A percentile compares a stretch with the other conserved stretches of the same genome.
phyloP scores from a whole-genome alignment of 768 basidiomycete species.

The Piloderma croceum region DNA sequence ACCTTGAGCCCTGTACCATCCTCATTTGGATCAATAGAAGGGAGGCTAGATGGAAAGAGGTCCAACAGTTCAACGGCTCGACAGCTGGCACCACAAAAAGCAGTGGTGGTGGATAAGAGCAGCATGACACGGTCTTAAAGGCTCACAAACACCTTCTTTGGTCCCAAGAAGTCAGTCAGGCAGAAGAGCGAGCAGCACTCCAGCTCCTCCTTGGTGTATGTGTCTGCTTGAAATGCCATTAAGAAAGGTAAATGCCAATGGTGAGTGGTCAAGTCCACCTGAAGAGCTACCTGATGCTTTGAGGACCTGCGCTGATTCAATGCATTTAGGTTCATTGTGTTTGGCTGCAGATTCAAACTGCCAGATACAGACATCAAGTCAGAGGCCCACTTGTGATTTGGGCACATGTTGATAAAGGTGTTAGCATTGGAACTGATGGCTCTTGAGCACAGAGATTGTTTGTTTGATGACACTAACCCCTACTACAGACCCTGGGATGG shows the following conservation, averaged over 20 bases:
- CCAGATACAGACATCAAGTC: slow-evolving; percentile 14
- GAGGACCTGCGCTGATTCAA: slow-evolving; percentile 11
- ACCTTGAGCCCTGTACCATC: slow-evolving; percentile 14
- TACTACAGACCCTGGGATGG: slow-evolving; percentile 19
- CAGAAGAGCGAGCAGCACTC: slow-evolving; percentile 17
- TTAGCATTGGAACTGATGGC: slow-evolving; percentile 15
- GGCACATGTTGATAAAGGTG: slow-evolving; percentile 12
- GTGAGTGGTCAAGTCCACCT: slow-evolving; percentile 2
- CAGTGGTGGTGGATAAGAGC: slow-evolving; percentile 20
- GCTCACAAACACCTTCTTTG: too few relatives aligned
- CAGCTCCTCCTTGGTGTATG: slow-evolving; percentile 21
- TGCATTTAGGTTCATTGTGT: slow-evolving; percentile 15
- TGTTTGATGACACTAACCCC: slow-evolving; percentile 23
- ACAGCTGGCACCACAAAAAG: slow-evolving; percentile 26
- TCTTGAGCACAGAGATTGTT: slow-evolving; percentile 25
- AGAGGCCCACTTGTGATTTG: slow-evolving; percentile 16
- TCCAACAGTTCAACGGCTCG: slow-evolving; percentile 22
- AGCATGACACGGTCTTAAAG: slow-evolving; percentile 27
- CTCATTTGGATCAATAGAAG: slow-evolving; percentile 16
- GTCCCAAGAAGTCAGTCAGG: slow-evolving; percentile 11
- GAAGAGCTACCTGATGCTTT: slow-evolving; percentile 18
- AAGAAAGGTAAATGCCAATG: too few relatives aligned
- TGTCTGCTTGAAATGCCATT: slow-evolving; percentile 22
- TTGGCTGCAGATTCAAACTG: slow-evolving; percentile 14
- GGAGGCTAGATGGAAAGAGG: slow-evolving; percentile 12